Evolutionary conservation across 352 stramenopile species (phyloP).

Genomic region (Thalassiosira livingstoniorum): DNA sequence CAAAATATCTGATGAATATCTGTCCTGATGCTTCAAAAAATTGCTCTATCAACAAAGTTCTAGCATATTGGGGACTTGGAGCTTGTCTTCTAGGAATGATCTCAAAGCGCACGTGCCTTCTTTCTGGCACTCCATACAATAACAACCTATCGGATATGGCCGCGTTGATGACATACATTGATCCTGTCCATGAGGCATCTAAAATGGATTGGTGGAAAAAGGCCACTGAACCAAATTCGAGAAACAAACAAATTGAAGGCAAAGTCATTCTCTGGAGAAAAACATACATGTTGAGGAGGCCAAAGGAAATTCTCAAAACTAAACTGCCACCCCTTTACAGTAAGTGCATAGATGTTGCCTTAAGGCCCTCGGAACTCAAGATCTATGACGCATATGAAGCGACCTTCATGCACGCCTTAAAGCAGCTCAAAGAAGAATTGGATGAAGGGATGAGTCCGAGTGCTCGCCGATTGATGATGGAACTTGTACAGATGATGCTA

Average conservation of each 20-base stretch:
- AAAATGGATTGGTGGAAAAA: conserved; percentile 47
- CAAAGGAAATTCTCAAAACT: conserved; percentile 40
- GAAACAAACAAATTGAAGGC: not conserved
- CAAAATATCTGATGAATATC: no score
- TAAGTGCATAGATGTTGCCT: conserved; percentile 3
- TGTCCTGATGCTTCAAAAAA: no score
- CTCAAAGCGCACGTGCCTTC: conserved; percentile 35
- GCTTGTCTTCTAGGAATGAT: conserved; percentile 38
- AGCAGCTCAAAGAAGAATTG: conserved; percentile 34
- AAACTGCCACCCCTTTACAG: conserved; percentile 25
- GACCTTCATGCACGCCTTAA: conserved; percentile 38
- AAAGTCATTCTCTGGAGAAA: conserved; percentile 37
- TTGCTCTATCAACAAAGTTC: no score
- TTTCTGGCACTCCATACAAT: conserved; percentile 59
- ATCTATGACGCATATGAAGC: conserved; percentile 54
- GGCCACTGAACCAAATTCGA: not conserved
- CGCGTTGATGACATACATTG: conserved; percentile 60
- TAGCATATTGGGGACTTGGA: conserved; percentile 39
- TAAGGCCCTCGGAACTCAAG: conserved; percentile 19
- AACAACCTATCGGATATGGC: conserved; percentile 49
- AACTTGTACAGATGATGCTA: conserved; percentile 48
- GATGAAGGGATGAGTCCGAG: conserved; percentile 13
- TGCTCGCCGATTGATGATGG: conserved; percentile 4
- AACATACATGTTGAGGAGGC: conserved; percentile 42
- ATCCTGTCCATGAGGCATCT: conserved; percentile 36